A percentile compares a stretch with the other conserved stretches of the same genome.
Conservation (phyloP, 345 rosid species). For the Kandelia obovata region DNA sequence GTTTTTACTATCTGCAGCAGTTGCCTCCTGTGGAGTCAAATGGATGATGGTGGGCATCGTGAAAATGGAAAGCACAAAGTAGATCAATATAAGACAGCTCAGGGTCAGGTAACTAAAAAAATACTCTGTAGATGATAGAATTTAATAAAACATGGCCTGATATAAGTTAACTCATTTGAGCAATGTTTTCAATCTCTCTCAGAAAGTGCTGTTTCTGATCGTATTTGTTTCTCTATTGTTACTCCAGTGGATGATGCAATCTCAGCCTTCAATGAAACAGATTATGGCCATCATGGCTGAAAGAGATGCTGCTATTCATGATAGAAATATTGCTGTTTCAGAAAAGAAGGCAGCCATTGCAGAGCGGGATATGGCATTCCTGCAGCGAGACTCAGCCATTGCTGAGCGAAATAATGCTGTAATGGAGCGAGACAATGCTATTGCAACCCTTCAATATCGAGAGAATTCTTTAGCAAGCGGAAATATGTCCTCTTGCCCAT, state of each 20-base stretch:
- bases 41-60: constrained; percentile 95
- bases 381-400: constrained; percentile 91
- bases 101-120: constrained; percentile 67
- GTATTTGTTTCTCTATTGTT: constrained; percentile 17
- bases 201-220: constrained; percentile 13
- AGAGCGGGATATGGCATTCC: constrained; percentile 86
- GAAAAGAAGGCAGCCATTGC: constrained; percentile 91
- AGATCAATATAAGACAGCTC: constrained; percentile 67
- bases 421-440: constrained; percentile 80
- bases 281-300: constrained; percentile 95
- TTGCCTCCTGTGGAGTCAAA: constrained; percentile 25
- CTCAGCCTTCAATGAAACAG: constrained; percentile 99
- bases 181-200: neutral
- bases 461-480: constrained; percentile 61
- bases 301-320: constrained; percentile 92
- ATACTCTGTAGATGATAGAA: constrained; percentile 9
- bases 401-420: constrained; percentile 89
- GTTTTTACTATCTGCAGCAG: constrained; percentile 12
- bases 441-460: constrained; percentile 77
- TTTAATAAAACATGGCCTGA: neutral
- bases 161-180: neutral
- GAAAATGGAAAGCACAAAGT: constrained; percentile 87
- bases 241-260: constrained; percentile 86
- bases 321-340: constrained; percentile 80
- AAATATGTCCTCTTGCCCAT: constrained; percentile 57